Base-by-base conservation (phyloP, 2,329 filamentous ascomycete species). In the Sporothrix euskadiensis region DNA sequence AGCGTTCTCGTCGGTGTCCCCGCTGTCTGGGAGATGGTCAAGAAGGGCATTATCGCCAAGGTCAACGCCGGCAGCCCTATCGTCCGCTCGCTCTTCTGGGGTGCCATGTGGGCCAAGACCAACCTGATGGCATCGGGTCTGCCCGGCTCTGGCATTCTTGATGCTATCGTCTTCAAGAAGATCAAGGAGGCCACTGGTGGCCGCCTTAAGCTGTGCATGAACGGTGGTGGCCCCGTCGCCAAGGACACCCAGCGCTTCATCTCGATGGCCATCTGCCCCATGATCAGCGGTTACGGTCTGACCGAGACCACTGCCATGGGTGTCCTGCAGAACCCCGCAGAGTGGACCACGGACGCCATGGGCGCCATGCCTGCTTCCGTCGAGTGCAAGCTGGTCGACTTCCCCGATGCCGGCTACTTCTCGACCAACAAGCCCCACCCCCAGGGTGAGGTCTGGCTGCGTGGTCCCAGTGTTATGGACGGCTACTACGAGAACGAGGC, bases 171-270 rank as follows among this genome's bases (percentile, higher is more conserved):
- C 10, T 97, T 97, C 86, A 94, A 93, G 84, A 97, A 97, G 85
- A 88, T 97, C 80, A 94, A 94, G 84, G 93, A 96, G 78, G 93
- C 93, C 16, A 97, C 94, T 2, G 94, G 94, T 80, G 94, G 94
- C 69, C 88, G 88, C 74, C 85, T 97, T 76, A 91, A 93, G 78
- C 88, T 97, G 69, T 92, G 91, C 83, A 87, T 97, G 89, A 96
- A 94, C 80, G 94, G 94, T 74, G 94, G 93, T 80, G 94, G 94
- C 0, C 93, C 94, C 5, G 88, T 97, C 61, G 89, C 93, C 41
- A 93, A 92, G 82, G 93, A 97, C 68, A 97, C 94, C 0, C 92
- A 94, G 80, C 89, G 89, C 73, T 97, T 97, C 86, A 90, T 97
- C 79, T 97, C 93, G 59, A 90, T 96, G 87, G 91, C 92, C 69